These are phyloP conservation scores for Wallacemonas sp. DNA, from an alignment of 208 protist species.

Conservation along the genomic window DNA sequence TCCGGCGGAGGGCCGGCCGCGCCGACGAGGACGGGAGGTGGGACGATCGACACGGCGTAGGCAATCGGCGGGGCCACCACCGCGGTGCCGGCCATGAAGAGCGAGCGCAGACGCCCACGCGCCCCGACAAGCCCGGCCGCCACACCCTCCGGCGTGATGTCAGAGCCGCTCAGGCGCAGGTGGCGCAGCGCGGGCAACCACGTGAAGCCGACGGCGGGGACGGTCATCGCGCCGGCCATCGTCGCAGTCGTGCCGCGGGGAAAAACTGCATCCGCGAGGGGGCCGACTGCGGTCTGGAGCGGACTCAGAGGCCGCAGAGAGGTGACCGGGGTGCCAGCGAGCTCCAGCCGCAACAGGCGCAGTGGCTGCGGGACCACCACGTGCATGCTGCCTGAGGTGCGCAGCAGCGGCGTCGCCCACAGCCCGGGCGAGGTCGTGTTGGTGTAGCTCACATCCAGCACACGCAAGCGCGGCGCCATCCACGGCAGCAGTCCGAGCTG, in stretches of 20 bases:
- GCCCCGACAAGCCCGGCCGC: background rate
- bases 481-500: constrained; percentile 9
- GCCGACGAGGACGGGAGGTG: no score
- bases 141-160: constrained; percentile 10
- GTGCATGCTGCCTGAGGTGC: background rate
- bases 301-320: background rate
- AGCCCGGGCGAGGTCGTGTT: constrained; percentile 12
- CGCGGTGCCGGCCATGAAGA: background rate
- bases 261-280: background rate
- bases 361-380: background rate
- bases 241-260: no score
- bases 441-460: constrained; percentile 25
- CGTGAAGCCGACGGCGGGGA: background rate
- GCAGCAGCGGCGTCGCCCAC: constrained; percentile 15
- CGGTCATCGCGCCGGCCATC: no score
- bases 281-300: background rate
- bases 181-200: constrained; percentile 5
- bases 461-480: constrained; percentile 18
- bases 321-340: constrained; percentile 10
- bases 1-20: background rate
- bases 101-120: background rate
- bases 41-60: background rate
- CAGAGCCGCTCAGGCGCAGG: background rate
- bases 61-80: background rate
- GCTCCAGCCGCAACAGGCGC: background rate